Evolutionary conservation across 768 basidiomycete genomes (phyloP).

Genomic region (Lentinula guzmanii): DNA sequence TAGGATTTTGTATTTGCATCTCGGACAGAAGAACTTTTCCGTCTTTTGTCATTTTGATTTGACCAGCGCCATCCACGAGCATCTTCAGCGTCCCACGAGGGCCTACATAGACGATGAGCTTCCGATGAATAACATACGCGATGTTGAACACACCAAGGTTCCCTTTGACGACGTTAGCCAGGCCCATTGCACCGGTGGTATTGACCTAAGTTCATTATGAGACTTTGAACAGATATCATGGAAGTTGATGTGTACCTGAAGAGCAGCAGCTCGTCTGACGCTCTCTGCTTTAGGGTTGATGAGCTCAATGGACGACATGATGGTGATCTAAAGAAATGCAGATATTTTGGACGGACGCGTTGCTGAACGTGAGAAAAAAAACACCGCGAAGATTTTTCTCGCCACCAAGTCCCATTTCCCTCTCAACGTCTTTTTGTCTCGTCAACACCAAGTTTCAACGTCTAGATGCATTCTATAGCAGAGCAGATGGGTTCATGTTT

Average conservation of each 20-base stretch:
- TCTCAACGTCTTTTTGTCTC: too few relatives aligned
- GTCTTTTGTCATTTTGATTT: constrained; percentile 99
- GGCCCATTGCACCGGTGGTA: constrained; percentile 91
- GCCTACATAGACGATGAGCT: constrained; percentile 39
- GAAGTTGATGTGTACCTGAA: constrained; percentile 59
- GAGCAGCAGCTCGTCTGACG: constrained; percentile 81
- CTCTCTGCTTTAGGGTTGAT: constrained; percentile 97
- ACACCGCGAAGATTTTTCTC: not conserved
- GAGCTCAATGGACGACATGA: constrained; percentile 58
- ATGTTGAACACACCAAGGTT: constrained; percentile 70
- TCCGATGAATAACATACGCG: constrained; percentile 1
- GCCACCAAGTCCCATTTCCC: too few relatives aligned
- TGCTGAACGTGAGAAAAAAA: not conserved
- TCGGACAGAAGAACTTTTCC: constrained; percentile 97
- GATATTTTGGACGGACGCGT: not conserved
- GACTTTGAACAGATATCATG: constrained; percentile 14
- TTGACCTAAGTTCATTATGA: constrained; percentile 55
- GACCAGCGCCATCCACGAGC: constrained; percentile 97
- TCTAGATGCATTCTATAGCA: too few relatives aligned
- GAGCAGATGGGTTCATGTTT: too few relatives aligned
- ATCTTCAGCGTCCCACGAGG: constrained; percentile 98
- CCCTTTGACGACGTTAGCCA: constrained; percentile 94
- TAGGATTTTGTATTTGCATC: constrained; percentile 99
- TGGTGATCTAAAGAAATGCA: not conserved
- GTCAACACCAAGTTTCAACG: too few relatives aligned